Base-by-base conservation (phyloP, 2,329 filamentous ascomycete genomes). In the Phialophora expanda region DNA sequence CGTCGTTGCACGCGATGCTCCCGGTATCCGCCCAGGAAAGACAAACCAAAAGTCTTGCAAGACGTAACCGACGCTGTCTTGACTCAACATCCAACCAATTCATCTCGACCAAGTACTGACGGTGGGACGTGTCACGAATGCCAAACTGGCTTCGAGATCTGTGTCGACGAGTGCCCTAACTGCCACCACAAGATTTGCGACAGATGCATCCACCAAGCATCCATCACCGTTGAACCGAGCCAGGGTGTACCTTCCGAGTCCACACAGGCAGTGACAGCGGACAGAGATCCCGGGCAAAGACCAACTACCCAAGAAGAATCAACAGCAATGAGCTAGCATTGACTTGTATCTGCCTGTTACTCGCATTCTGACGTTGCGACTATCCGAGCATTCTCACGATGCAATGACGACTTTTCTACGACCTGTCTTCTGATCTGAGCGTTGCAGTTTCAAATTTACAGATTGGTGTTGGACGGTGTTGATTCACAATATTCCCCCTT, bases 1-100 rank as follows among this genome's bases (percentile, higher is more conserved):
- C 82, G 83, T 55, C 87, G 91, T 71, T 97, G 93, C 85, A 90
- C 87, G 74, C 88, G 90, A 74, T 97, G 93, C 76, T 86, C 87
- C 30, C 87, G 91, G 62, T 87, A 90, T 73, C 93, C 93, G 38
- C 82, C 85, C 61, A 88, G 88, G 79, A 87, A 86, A 71, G 84
- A 87, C 74, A 84, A 84, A 70, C 82, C 61, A 30, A 66, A 66
- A 55, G 22, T 38, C 3, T 56, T 51, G 2, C 53, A 50, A 50
- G 26, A 46, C 53, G 20, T 46, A 9, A n/a, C 61, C 22, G 50
- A 53, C 20, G 20, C 34, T 34, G 26, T 17, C 12, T 22, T 28
- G 20, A 11, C 62, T 24, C 32, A 53, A 38, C 26, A 51, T 44
- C 3, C 26, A 20, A 26, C n/a, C 4, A 62, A 61, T 7, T 41